These are phyloP conservation scores for Ogataea thermomethanolica DNA, from an alignment of 805 yeast genomes.

Conservation along the genomic window DNA sequence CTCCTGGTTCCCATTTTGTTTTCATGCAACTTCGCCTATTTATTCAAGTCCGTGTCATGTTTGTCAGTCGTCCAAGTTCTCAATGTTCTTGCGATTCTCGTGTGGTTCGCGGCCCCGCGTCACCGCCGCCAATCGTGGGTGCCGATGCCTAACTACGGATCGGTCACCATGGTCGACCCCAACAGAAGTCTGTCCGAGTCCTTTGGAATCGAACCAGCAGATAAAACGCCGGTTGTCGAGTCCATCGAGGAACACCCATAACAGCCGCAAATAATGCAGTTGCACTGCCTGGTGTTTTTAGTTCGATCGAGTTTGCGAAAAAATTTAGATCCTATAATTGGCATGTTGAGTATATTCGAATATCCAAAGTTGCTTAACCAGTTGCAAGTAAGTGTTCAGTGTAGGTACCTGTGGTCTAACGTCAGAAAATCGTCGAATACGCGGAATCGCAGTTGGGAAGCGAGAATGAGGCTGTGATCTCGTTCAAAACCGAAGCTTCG, in stretches of 20 bases:
- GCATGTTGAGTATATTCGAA: slow-evolving; percentile 12
- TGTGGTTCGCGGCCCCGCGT: not conserved
- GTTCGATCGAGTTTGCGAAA: slow-evolving; percentile 2
- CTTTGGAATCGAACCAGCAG: not conserved
- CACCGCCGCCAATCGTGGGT: not conserved
- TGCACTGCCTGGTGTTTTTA: slow-evolving; percentile 6
- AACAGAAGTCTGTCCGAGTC: slow-evolving; percentile 1
- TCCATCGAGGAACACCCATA: not conserved
- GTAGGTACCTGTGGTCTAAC: not conserved
- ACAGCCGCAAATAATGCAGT: not conserved
- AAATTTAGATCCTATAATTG: slow-evolving; percentile 5
- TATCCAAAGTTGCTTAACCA: slow-evolving; percentile 12
- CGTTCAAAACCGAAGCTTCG: slow-evolving; percentile 5
- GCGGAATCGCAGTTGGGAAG: slow-evolving; percentile 6
- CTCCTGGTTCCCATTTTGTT: slow-evolving; percentile 4
- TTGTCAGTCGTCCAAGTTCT: slow-evolving; percentile 1
- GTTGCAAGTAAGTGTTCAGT: slow-evolving; percentile 12
- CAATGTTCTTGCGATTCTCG: slow-evolving; percentile 1
- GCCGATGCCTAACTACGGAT: slow-evolving; percentile 1
- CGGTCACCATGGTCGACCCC: not conserved
- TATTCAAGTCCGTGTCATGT: slow-evolving; percentile 1
- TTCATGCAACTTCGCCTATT: slow-evolving; percentile 1
- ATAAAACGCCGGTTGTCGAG: slow-evolving; percentile 4
- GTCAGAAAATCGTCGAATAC: slow-evolving; percentile 8
- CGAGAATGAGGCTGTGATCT: slow-evolving; percentile 3